Evolutionary conservation across 495 filamentous ascomycete genomes (phyloP), one percentile per base, ranked within the genome.

Genomic region (Lophiostoma macrostomum): DNA sequence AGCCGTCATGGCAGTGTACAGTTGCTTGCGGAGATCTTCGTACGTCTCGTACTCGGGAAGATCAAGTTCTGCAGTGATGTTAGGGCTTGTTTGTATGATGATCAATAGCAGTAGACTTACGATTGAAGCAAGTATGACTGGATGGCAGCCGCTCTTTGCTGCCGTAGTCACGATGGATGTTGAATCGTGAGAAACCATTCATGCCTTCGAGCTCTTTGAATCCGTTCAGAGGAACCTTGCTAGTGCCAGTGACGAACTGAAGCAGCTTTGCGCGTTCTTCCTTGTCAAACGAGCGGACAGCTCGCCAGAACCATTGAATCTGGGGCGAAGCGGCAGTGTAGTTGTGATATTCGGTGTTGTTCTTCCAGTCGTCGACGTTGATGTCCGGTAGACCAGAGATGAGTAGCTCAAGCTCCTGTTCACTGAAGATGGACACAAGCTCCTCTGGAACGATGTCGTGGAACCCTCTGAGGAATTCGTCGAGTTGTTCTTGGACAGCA

Each of bases 221-320:
- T 22, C 93, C 93, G 63, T 99, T 99, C 37, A 99, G 83, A 35
- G 93, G 93, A 20, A 99, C 93, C 74, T 99, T 99, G 72, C 88
- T 93, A 11, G 93, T 99, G 61, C 93, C 93, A 0, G 93, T 99
- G 55, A 97, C 93, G 70, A 99, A 99, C 66, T 99, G 93, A 5
- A 99, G 80, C 32, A 99, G 80, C 68, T 97, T 97, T 54, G 93
- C 93, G 49, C 88, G 88, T 71, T 97, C 93, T 75, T 99, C 93
- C 74, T 97, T 97, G 75, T 99, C 93, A 63, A 95, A 99, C 5
- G 91, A 96, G 60, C 94, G 86, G 34, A 99, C 86, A 3, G 94
- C 93, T 63, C 93, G 85, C 93, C 93, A 99, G 82, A 99, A 96
- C 94, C 93, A 97, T 70, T 99, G 93, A 60, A 99, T 96, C 65